A percentile compares a stretch with the other conserved stretches of the same genome.
Conservation (phyloP, 768 basidiomycete species). For the Mycena venus region DNA sequence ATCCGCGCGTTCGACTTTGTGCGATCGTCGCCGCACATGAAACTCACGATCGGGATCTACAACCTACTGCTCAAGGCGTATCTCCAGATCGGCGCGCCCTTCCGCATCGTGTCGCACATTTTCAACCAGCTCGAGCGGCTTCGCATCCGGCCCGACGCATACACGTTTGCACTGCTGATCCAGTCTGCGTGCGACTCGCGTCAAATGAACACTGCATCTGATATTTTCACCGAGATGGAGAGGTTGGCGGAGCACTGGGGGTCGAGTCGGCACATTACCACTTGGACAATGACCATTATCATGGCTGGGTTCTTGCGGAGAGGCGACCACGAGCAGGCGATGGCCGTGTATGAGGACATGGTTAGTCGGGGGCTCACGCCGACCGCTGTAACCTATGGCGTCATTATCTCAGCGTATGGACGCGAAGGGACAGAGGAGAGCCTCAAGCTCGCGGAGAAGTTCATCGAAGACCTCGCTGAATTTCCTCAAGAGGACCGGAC, state of each 20-base stretch:
- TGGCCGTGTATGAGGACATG: constrained; percentile 82
- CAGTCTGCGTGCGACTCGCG: constrained; percentile 86
- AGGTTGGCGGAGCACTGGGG: constrained; percentile 51
- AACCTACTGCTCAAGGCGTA: constrained; percentile 90
- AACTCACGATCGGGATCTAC: constrained; percentile 71
- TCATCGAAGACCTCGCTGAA: constrained; percentile 66
- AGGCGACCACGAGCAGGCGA: constrained; percentile 68
- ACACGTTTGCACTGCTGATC: constrained; percentile 81
- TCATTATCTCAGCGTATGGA: constrained; percentile 75
- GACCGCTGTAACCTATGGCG: constrained; percentile 74
- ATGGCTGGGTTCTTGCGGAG: constrained; percentile 78
- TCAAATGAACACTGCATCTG: constrained; percentile 70
- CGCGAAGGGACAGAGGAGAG: constrained; percentile 62
- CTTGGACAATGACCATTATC: constrained; percentile 79
- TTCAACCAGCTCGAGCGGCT: constrained; percentile 68
- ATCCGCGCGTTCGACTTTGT: constrained; percentile 79
- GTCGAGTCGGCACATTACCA: constrained; percentile 59
- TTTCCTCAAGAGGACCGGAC: constrained; percentile 46
- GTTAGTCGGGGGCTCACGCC: constrained; percentile 72
- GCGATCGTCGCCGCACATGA: constrained; percentile 49
- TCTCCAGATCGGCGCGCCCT: constrained; percentile 85
- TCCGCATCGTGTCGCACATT: constrained; percentile 68
- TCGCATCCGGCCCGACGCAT: constrained; percentile 68
- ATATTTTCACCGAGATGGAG: constrained; percentile 81
- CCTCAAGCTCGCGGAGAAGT: constrained; percentile 73